A percentile compares a stretch with the other conserved stretches of the same genome.
Conservation (phyloP, 2,329 filamentous ascomycete genomes). For the Fusarium sp. region DNA sequence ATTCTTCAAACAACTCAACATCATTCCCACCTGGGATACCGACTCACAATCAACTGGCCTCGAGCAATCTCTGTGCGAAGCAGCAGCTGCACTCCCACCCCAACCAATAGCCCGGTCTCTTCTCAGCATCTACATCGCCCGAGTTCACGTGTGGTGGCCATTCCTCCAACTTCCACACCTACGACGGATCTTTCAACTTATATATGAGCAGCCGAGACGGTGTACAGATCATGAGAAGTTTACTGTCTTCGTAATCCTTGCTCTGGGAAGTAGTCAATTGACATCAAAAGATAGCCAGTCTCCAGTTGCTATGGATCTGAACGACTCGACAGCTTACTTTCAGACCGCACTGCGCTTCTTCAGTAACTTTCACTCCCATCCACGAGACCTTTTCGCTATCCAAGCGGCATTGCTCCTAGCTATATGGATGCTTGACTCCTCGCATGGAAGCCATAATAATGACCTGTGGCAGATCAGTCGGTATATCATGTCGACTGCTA, state of each 20-base stretch:
- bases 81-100: fast-evolving
- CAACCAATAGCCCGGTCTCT: background rate
- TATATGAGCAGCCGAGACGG: background rate
- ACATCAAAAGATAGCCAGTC: background rate
- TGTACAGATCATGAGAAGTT: background rate
- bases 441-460: constrained; percentile 2
- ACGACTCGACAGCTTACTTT: background rate
- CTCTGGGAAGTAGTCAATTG: background rate
- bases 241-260: background rate
- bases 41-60: fast-evolving
- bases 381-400: background rate
- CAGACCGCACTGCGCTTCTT: background rate
- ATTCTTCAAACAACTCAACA: constrained; percentile 11
- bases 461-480: constrained; percentile 8
- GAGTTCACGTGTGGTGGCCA: constrained; percentile 1
- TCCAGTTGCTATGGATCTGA: background rate
- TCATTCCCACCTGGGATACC: background rate
- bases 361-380: background rate
- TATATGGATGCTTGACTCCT: background rate
- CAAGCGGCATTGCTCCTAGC: background rate
- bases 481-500: constrained; percentile 6
- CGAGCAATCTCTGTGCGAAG: background rate
- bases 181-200: background rate
- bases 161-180: background rate
- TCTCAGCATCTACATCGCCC: background rate